phyloP scores from a whole-genome alignment of 2,329 filamentous ascomycete species.

The Xylariaceae sp. region DNA sequence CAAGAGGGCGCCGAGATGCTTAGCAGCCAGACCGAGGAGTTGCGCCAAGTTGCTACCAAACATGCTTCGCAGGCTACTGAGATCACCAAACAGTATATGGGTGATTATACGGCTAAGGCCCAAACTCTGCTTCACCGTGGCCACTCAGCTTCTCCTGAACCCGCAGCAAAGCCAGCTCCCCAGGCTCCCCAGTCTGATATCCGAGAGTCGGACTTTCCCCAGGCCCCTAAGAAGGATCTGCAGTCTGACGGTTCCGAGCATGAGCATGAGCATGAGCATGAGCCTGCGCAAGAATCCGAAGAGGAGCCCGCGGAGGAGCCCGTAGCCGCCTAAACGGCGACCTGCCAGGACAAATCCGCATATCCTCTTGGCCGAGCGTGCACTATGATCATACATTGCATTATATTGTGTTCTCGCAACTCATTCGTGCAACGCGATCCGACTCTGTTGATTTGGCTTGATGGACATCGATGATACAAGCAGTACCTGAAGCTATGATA shows the following conservation, averaged over 20 bases:
- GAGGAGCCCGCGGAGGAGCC: conserved; percentile 30
- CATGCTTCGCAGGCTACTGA: conserved; percentile 58
- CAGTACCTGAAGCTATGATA: conserved; percentile 16
- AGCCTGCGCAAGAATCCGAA: background rate
- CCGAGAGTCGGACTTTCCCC: conserved; percentile 46
- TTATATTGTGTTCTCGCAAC: conserved; percentile 12
- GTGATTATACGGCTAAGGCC: conserved; percentile 63
- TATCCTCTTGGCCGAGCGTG: conserved; percentile 12
- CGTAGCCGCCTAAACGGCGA: conserved; percentile 28
- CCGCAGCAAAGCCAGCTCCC: conserved; percentile 34
- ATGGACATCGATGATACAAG: conserved; percentile 24
- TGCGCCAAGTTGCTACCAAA: conserved; percentile 56
- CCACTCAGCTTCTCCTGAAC: conserved; percentile 39
- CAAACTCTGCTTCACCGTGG: conserved; percentile 54
- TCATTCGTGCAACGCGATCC: conserved; percentile 17
- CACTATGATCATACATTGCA: conserved; percentile 7
- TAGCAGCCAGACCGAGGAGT: conserved; percentile 57
- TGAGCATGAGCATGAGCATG: background rate
- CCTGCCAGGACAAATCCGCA: conserved; percentile 1
- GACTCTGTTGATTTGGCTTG: conserved; percentile 21
- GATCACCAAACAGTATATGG: conserved; percentile 62
- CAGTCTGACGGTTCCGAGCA: conserved; percentile 35
- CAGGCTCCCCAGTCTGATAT: conserved; percentile 26
- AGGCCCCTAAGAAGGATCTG: conserved; percentile 34
- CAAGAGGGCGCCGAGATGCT: conserved; percentile 52